These are phyloP conservation scores for Garcia nutans DNA, from an alignment of 345 rosid species.

Conservation along the genomic window DNA sequence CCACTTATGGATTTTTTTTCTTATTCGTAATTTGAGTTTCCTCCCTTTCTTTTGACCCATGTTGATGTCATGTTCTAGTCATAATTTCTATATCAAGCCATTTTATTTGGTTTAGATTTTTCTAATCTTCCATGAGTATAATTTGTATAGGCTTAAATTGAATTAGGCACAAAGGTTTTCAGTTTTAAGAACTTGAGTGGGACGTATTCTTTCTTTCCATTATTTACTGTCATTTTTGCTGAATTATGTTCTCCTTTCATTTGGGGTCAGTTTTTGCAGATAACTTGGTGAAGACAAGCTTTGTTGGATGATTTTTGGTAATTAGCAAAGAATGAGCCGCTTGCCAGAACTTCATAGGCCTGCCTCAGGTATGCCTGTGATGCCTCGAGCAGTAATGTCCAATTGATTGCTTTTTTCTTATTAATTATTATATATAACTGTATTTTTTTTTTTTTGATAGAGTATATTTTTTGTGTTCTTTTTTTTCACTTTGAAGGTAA, in stretches of 20 bases:
- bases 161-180: no score
- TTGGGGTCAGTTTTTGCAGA: conserved; percentile 18
- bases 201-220: no score
- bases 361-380: conserved; percentile 51
- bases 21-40: neutral
- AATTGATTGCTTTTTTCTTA: neutral
- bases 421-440: neutral
- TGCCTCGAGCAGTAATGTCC: neutral
- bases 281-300: conserved; percentile 16
- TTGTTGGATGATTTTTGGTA: conserved; percentile 45
- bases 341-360: conserved; percentile 44
- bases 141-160: neutral
- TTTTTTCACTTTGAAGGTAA: conserved; percentile 47
- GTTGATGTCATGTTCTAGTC: neutral
- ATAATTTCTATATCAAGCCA: neutral
- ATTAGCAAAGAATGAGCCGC: conserved; percentile 55
- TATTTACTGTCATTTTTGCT: neutral
- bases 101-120: neutral
- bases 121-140: neutral
- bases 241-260: neutral
- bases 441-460: no score
- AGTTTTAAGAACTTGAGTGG: no score
- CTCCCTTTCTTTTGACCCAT: neutral
- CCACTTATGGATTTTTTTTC: no score
- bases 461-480: neutral